Conservation (phyloP, 208 protist genomes). For the Polymyxa betae region DNA sequence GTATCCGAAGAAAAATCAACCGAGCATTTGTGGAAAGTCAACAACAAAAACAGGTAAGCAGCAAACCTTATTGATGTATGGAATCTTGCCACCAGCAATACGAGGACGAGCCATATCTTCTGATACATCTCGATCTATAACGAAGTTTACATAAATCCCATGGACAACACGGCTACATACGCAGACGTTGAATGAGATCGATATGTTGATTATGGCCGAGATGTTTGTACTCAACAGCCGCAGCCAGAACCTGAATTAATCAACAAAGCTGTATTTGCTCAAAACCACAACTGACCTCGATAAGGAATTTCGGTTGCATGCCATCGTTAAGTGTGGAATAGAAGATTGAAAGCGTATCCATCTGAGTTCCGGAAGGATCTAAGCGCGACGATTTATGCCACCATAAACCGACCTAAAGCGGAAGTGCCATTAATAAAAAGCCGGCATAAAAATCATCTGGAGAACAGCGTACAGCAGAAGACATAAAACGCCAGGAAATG, state of each 20-base stretch:
- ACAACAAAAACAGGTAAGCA: no score
- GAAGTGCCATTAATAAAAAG: background rate
- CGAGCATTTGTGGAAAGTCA: no score
- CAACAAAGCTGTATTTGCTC: background rate
- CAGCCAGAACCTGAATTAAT: constrained; percentile 2
- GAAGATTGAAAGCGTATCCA: constrained; percentile 28
- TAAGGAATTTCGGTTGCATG: constrained; percentile 33
- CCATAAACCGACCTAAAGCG: constrained; percentile 12
- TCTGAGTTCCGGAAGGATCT: constrained; percentile 26
- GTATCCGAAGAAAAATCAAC: no score
- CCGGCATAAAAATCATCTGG: constrained; percentile 1
- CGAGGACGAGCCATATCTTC: constrained; percentile 40
- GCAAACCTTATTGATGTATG: constrained; percentile 55
- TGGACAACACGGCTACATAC: background rate
- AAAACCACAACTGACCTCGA: background rate
- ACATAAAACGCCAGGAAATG: constrained; percentile 45
- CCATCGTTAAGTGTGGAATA: constrained; percentile 49
- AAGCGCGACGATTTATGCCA: background rate
- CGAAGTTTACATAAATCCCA: background rate
- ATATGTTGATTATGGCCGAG: constrained; percentile 39
- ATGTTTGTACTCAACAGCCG: background rate
- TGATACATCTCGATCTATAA: background rate
- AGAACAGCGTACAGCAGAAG: constrained; percentile 38
- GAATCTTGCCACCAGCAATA: constrained; percentile 14
- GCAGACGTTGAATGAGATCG: background rate